Conservation (phyloP, 352 stramenopile genomes). For the Pythium aristosporum region DNA sequence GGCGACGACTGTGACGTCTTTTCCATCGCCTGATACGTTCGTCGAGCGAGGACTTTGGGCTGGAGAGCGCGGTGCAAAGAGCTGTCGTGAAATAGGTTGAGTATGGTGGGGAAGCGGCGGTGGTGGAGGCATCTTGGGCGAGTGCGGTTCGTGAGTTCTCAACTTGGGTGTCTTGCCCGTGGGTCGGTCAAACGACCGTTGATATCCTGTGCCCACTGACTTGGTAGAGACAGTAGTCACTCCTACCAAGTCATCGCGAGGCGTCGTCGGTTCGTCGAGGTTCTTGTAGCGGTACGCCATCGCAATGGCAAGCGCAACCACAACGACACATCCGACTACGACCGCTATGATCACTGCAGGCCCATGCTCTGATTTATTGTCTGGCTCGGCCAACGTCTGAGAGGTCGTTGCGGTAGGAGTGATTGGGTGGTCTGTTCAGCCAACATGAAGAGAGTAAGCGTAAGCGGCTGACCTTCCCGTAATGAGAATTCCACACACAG, state of each 20-base stretch:
- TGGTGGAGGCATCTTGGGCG: conserved; percentile 1
- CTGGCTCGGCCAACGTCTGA: background rate
- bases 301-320: background rate
- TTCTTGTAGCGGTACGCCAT: background rate
- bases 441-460: background rate
- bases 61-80: background rate
- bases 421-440: background rate
- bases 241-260: background rate
- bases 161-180: background rate
- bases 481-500: background rate
- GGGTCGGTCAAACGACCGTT: conserved; percentile 1
- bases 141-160: background rate
- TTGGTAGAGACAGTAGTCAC: background rate
- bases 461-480: background rate
- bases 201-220: background rate
- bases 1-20: background rate
- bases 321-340: conserved; percentile 1
- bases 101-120: background rate
- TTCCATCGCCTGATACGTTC: background rate
- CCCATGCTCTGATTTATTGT: background rate
- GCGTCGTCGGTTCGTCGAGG: background rate
- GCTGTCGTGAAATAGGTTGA: background rate
- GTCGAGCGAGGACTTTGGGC: background rate
- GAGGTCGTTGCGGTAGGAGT: background rate
- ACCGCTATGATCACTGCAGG: background rate